phyloP scores from a whole-genome alignment of 2,329 filamentous ascomycete genomes.

The Fusarium keratoplasticum region DNA sequence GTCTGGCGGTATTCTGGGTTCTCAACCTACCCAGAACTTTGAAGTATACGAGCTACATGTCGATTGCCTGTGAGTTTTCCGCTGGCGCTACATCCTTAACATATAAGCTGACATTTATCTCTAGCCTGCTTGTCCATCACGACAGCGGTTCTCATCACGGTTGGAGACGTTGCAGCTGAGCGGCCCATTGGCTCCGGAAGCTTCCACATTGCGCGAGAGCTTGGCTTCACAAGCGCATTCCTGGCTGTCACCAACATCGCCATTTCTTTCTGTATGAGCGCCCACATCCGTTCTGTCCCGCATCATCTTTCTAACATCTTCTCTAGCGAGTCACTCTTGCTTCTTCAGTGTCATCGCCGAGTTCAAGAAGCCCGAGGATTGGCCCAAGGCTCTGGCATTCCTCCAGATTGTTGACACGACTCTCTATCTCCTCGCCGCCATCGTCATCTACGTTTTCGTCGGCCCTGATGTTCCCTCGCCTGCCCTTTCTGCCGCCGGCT shows the following conservation, averaged over 20 bases:
- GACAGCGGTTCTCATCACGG: constrained; percentile 70
- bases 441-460: constrained; percentile 76
- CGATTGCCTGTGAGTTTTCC: constrained; percentile 60
- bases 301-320: background rate
- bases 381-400: constrained; percentile 57
- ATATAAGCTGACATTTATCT: background rate
- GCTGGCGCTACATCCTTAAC: background rate
- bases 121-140: constrained; percentile 70
- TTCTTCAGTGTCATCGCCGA: constrained; percentile 77
- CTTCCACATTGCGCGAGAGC: constrained; percentile 50
- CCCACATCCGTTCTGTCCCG: too few species aligned
- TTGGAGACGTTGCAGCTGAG: constrained; percentile 69
- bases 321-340: constrained; percentile 67
- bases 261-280: constrained; percentile 67
- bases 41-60: constrained; percentile 71
- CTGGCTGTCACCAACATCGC: constrained; percentile 72
- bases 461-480: constrained; percentile 72
- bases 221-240: constrained; percentile 65
- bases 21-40: constrained; percentile 72
- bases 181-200: constrained; percentile 50
- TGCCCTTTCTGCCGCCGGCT: constrained; percentile 71
- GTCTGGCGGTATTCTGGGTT: constrained; percentile 67
- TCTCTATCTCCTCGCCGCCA: constrained; percentile 73
- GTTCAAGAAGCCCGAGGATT: constrained; percentile 65
- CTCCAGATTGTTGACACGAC: constrained; percentile 69